Conservation (phyloP, 768 basidiomycete species). For the Collybia nuda region DNA sequence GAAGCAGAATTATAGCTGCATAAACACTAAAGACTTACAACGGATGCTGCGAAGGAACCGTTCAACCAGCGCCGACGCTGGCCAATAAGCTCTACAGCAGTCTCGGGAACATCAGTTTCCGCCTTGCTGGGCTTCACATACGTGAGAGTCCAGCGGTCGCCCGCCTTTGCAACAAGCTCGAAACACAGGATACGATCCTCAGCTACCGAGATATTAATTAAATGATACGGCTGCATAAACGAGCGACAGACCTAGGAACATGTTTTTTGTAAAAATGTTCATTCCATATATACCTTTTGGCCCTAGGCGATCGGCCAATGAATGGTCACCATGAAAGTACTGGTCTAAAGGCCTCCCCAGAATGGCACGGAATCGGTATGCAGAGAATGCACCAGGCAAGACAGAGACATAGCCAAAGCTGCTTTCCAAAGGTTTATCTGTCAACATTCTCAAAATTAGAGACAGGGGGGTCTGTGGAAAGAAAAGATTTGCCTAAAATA, state of each 20-base stretch:
- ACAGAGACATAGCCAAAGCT: slow-evolving; percentile 96
- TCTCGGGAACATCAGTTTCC: slow-evolving; percentile 94
- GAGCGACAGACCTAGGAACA: slow-evolving; percentile 42
- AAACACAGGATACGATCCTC: slow-evolving; percentile 98
- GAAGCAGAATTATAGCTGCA: neutral
- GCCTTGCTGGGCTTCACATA: slow-evolving; percentile 94
- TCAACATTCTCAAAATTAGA: neutral
- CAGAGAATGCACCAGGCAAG: slow-evolving; percentile 94
- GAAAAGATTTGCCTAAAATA: slow-evolving; percentile 63
- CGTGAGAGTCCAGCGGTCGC: slow-evolving; percentile 85
- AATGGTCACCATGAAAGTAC: slow-evolving; percentile 87
- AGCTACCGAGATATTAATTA: slow-evolving; percentile 35
- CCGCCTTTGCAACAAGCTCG: slow-evolving; percentile 90
- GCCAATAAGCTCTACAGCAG: slow-evolving; percentile 89
- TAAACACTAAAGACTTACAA: slow-evolving; percentile 47
- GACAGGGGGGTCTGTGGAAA: neutral
- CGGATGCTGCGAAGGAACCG: slow-evolving; percentile 91
- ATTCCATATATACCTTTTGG: slow-evolving; percentile 94
- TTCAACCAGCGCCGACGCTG: slow-evolving; percentile 97
- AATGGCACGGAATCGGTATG: slow-evolving; percentile 93
- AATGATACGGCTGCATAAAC: neutral
- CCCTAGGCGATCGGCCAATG: slow-evolving; percentile 88
- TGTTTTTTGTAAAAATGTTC: slow-evolving; percentile 96
- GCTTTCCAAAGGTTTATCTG: slow-evolving; percentile 92
- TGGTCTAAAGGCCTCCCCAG: slow-evolving; percentile 84